Conservation (phyloP, 176 grass and related monocot species). For the Raddia guianensis region DNA sequence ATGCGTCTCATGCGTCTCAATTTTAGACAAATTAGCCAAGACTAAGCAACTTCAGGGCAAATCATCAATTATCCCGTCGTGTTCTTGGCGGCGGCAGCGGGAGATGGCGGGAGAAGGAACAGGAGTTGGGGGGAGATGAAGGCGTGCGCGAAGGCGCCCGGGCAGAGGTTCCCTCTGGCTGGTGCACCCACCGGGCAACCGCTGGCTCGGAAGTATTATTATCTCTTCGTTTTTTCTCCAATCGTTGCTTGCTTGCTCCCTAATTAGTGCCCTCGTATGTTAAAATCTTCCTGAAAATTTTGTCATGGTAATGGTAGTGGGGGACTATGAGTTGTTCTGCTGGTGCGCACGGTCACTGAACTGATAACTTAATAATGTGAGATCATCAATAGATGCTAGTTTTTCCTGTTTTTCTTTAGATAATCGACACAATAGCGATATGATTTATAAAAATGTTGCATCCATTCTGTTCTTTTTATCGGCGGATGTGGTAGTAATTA, state of each 20-base stretch:
- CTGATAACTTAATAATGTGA: no score
- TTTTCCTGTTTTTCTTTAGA: background rate
- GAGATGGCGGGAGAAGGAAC: background rate
- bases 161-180: constrained; percentile 43
- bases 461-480: background rate
- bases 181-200: constrained; percentile 6
- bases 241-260: constrained; percentile 8
- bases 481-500: background rate
- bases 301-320: no score
- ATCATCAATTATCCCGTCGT: no score
- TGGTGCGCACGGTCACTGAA: background rate
- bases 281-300: background rate
- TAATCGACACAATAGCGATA: background rate
- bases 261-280: constrained; percentile 17
- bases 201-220: constrained; percentile 44
- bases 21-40: no score
- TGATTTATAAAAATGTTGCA: background rate
- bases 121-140: constrained; percentile 37
- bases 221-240: background rate
- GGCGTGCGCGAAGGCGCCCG: constrained; percentile 48
- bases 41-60: no score
- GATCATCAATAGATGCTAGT: background rate
- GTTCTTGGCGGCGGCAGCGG: no score
- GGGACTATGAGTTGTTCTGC: background rate
- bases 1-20: no score